A percentile compares a stretch with the other conserved stretches of the same genome.
Conservation (phyloP, 2,329 filamentous ascomycete species). For the Penicillium sp. region DNA sequence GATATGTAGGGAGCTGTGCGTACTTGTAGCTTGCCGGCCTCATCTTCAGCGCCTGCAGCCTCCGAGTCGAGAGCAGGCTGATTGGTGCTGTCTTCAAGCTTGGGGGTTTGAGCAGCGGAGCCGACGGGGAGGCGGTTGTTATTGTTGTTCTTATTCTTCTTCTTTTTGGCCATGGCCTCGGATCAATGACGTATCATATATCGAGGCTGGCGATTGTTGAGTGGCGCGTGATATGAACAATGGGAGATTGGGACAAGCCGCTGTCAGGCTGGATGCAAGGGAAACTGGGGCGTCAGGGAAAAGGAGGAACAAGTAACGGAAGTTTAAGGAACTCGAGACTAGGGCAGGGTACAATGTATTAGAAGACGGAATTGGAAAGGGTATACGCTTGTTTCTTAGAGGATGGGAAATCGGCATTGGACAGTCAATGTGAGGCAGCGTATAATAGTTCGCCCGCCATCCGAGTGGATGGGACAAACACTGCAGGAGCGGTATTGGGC, state of each 20-base stretch:
- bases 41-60: conserved; percentile 38
- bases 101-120: conserved; percentile 24
- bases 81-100: conserved; percentile 18
- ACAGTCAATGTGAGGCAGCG: conserved; percentile 35
- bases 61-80: conserved; percentile 30
- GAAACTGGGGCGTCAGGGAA: conserved; percentile 23
- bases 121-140: conserved; percentile 29
- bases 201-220: conserved; percentile 20
- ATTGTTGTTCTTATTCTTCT: conserved; percentile 34
- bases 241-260: conserved; percentile 27
- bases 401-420: conserved; percentile 27
- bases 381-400: conserved; percentile 30
- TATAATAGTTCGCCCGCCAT: conserved; percentile 31
- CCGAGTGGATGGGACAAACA: conserved; percentile 30
- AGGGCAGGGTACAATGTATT: conserved; percentile 27
- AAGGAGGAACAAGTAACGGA: conserved; percentile 24
- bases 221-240: conserved; percentile 26
- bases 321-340: conserved; percentile 21
- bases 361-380: conserved; percentile 29
- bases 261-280: conserved; percentile 27
- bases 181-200: conserved; percentile 33
- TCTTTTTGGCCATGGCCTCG: conserved; percentile 37
- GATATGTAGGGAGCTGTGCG: conserved; percentile 43
- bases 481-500: conserved; percentile 29
- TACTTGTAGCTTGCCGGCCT: conserved; percentile 37